These are phyloP conservation scores for Nicotiana paniculata DNA, from an alignment of 257 asterid genomes.

Conservation along the genomic window DNA sequence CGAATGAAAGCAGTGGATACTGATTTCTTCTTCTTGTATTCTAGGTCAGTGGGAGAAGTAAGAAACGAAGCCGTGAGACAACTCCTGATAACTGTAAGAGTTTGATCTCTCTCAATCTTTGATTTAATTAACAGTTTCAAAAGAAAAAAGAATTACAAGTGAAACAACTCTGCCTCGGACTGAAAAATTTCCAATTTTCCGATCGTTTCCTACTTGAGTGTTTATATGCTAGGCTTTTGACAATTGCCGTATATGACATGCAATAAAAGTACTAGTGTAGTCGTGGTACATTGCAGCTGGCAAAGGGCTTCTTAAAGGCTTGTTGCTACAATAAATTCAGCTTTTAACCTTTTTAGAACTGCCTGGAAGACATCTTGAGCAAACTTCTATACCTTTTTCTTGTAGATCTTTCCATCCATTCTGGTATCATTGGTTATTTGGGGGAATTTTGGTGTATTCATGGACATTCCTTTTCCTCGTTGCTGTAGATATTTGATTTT, in stretches of 20 bases:
- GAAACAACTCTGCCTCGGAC: not conserved
- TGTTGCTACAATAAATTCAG: not conserved
- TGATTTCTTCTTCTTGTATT: constrained; percentile 7
- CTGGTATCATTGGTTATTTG: not conserved
- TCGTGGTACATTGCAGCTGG: not conserved
- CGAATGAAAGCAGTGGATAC: not conserved
- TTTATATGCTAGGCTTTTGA: not conserved
- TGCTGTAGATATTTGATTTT: not conserved
- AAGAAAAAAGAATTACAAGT: not conserved
- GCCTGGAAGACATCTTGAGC: not conserved
- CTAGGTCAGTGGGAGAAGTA: constrained; percentile 48
- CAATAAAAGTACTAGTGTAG: not conserved
- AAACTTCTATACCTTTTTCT: not conserved
- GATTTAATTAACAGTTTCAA: not conserved
- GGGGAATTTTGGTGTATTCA: not conserved
- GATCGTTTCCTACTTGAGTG: not conserved
- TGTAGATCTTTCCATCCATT: not conserved
- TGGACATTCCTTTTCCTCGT: not conserved
- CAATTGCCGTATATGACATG: not conserved
- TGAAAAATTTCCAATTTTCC: not conserved
- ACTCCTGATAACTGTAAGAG: constrained; percentile 55
- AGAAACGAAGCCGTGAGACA: constrained; percentile 65
- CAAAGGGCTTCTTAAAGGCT: not conserved
- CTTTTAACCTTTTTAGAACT: not conserved
- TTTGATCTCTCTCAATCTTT: constrained; percentile 1